Evolutionary conservation across 768 basidiomycete species (phyloP).

Genomic region (Stropharia rugosoannulata): DNA sequence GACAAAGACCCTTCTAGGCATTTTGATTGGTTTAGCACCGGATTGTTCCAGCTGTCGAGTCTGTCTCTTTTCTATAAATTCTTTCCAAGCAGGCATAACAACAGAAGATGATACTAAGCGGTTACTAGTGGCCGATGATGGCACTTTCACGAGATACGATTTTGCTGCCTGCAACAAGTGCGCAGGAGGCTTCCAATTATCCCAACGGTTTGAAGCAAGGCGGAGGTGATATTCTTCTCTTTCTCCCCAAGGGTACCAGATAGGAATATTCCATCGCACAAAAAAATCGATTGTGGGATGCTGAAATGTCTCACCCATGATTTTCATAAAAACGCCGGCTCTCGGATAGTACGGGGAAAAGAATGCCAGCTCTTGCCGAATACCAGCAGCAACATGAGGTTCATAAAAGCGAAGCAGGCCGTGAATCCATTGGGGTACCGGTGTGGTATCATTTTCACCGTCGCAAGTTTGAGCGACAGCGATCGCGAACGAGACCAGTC

Average conservation of each 20-base stretch:
- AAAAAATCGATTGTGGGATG: constrained; percentile 2
- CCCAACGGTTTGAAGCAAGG: not conserved
- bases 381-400: not conserved
- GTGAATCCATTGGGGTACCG: not conserved
- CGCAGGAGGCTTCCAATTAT: not conserved
- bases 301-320: not conserved
- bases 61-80: constrained; percentile 1
- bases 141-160: too few relatives aligned
- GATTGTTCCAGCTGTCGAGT: not conserved
- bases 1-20: constrained; percentile 3
- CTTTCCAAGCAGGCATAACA: constrained; percentile 2
- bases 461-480: not conserved
- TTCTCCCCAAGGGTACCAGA: too few relatives aligned
- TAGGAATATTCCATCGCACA: constrained; percentile 1
- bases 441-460: not conserved
- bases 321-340: not conserved
- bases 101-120: not conserved
- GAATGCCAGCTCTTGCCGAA: not conserved
- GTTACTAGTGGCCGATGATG: not conserved
- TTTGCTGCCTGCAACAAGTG: constrained; percentile 1
- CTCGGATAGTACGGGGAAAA: not conserved
- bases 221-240: not conserved
- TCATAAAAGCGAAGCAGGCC: not conserved
- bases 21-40: not conserved
- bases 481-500: not conserved